Base-by-base conservation (phyloP, 495 filamentous ascomycete species). In the Parathielavia hyrcaniae region DNA sequence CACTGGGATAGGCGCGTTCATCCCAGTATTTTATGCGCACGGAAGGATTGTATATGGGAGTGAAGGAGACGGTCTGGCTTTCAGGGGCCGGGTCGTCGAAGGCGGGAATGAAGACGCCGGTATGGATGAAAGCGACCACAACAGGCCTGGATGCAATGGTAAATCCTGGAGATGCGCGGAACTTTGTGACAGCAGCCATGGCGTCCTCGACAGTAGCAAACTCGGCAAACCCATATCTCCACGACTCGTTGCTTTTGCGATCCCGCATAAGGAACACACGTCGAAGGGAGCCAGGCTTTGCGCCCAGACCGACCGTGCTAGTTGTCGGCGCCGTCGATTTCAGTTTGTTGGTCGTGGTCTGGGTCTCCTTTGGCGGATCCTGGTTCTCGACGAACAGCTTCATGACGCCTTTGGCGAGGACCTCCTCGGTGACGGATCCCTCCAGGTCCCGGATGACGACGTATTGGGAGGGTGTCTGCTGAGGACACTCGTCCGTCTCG, bases 161-260 rank as follows among this genome's bases (percentile, higher is more conserved):
- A 62, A 95, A 95, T 61, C 86, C 90, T 7, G 90, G 83, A 45
- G 86, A 83, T 1, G 84, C 86, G 16, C 84, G 83, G 62, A 86
- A 87, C 58, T 90, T 88, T 5, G 77, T 75, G 57, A 93, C 71
- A 3, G 91, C 91, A 36, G 83, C 86, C 73, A 84, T 81, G 1
- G 91, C 89, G 70, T 95, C 90, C 72, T 90, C 71, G 41, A 79
- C 62, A 0, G 71, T 87, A n/a, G 81, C 83, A 66, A 92, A 96
- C 68, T 96, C 91, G 22, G 87, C 91, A 67, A 96, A 96, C 0
- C 90, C 91, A 64, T 89, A 96, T 48, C 86, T 82, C 84, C 88
- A 91, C 57, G 86, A 91, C 50, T 91, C 86, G 55, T 89, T 83
- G 19, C 76, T 86, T 47, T 77, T 78, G 58, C 86, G 79, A 63